Evolutionary conservation across 2,329 filamentous ascomycete genomes (phyloP), one percentile per base, ranked within the genome.

Genomic region (Macrophomina pseudophaseolina): DNA sequence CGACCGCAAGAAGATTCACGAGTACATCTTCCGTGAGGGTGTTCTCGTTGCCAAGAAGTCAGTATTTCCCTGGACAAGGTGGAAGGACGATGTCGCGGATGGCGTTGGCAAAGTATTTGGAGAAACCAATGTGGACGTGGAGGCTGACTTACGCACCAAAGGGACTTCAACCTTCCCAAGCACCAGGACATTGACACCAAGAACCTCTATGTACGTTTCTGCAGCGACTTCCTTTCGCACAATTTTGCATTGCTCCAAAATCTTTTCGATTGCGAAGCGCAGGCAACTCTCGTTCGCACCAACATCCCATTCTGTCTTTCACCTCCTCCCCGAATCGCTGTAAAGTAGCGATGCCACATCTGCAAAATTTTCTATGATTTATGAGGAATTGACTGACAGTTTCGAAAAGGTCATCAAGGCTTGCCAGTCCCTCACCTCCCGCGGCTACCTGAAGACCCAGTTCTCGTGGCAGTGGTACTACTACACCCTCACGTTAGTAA

Each of bases 1-100:
- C 85, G 95, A 99, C 88, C 94, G 96, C 88, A 99, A 99, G 92
- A 93, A 93, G 91, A 98, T 99, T 87, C 95, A 99, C 90, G 94
- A 94, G 91, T 97, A 94, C 91, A 92, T 99, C 89, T 97, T 97
- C 91, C 65, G 68, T 72, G 72, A 66, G 65, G 65, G 65, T 66
- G 65, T 66, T 53, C 65, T 66, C 65, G 65, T 66, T 46, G 65
- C 65, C 46, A 66, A 66, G 65, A 66, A 66, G 65, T 70, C 67
- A 56, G 64, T 54, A 53, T 28, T 52, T 51, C n/a, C 48, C 40
- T 32, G 14, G 23, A 23, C 23, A 28, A 3, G 7, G 28, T 48
- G 28, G 14, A 46, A 48, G 58, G 11, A 30, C 28, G 6, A 32
- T 23, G n/a, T 18, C 46, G 46, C 46, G 46, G 8, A 7, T 49